Evolutionary conservation across 345 rosid genomes (phyloP), one percentile per base, ranked within the genome.

Genomic region (Garcia nutans): DNA sequence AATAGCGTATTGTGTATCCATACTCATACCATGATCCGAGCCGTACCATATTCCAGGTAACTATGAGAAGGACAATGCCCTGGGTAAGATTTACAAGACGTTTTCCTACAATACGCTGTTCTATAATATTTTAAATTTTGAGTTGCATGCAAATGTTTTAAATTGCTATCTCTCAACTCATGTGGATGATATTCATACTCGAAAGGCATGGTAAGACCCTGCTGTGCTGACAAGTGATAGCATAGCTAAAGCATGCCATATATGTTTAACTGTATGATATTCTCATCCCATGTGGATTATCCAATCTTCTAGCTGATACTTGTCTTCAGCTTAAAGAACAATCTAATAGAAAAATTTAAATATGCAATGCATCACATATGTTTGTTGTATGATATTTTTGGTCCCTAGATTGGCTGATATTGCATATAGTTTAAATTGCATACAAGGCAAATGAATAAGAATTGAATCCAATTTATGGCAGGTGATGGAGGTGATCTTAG

Each of bases 401-500:
- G 8, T 22, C 23, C 37, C 47, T 19, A 64, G 45, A 64, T 33
- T 33, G 22, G 17, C 37, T 8, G 54, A 6, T 65, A 19, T 37
- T 19, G 45, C 41, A 37, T 9, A 41, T 37, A 5, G n/a, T 65
- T 4, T 42, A 2, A 22, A 10, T 13, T 17, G 11, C 13, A 17
- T 19, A 41, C 5, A 7, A 56, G 23, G 49, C 31, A 37, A 19
- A 19, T 45, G 37, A 47, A n/a, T 44, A 11, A 50, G 5, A 61
- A 73, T n/a, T 33, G 10, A 64, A 54, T 55, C 73, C 56, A 22
- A 23, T 79, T 69, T 2, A 61, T 81, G 60, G 58, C 79, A 95
- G 98, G 92, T 85, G 74, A 26, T 60, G 86, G 87, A 73, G 98
- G 97, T 44, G 92, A 90, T 74, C 81, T 96, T 59, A 87, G 89